Percentiles rank a stretch among this genome's conserved stretches.
Conservation (phyloP, 2,329 filamentous ascomycete species). For the Endocalyx cinctus region DNA sequence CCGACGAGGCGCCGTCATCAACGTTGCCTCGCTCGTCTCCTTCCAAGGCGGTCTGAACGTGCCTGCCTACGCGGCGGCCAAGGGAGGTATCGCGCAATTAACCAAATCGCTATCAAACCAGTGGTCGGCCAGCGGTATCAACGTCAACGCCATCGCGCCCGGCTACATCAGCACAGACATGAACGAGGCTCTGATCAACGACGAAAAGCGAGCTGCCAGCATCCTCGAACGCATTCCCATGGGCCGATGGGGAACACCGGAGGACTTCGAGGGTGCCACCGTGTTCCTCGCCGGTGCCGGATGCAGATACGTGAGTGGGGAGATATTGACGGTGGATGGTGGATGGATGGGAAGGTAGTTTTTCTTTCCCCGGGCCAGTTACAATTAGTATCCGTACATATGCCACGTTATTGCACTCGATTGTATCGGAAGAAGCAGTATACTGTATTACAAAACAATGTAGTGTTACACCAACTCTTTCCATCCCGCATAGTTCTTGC, state of each 20-base stretch:
- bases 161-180: conserved; percentile 93
- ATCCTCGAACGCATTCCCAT: conserved; percentile 80
- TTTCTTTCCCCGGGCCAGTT: too few relatives aligned
- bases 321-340: conserved; percentile 78
- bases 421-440: too few relatives aligned
- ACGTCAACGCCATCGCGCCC: conserved; percentile 83
- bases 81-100: conserved; percentile 79
- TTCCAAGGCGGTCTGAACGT: conserved; percentile 87
- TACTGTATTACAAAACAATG: too few relatives aligned
- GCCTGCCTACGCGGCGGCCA: conserved; percentile 79
- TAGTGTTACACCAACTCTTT: too few relatives aligned
- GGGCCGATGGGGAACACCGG: conserved; percentile 73
- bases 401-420: too few relatives aligned
- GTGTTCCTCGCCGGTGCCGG: conserved; percentile 72
- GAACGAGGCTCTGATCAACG: conserved; percentile 75
- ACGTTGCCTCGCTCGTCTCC: conserved; percentile 73
- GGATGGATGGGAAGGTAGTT: conserved; percentile 85
- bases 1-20: conserved; percentile 71
- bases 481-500: too few relatives aligned
- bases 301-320: conserved; percentile 75
- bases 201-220: conserved; percentile 62
- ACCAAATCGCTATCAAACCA: conserved; percentile 84
- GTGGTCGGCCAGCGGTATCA: conserved; percentile 73
- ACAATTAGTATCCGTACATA: too few relatives aligned
- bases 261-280: conserved; percentile 80